Conservation (phyloP, 2,329 filamentous ascomycete genomes). For the Aspergillus fischeri region DNA sequence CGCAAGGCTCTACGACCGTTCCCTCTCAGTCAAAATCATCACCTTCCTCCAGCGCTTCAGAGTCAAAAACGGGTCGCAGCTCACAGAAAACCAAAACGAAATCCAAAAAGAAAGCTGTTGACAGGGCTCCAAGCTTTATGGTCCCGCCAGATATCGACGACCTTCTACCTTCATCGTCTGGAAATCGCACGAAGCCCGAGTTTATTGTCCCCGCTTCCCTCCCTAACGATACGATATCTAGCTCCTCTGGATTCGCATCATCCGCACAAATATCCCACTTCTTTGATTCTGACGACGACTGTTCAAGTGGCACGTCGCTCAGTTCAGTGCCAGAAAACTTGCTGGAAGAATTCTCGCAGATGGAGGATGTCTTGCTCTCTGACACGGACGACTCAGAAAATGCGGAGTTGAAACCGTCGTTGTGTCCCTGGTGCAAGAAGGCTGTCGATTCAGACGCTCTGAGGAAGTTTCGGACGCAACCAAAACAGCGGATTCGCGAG, state of each 20-base stretch:
- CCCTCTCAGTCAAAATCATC: slow-evolving; percentile 4
- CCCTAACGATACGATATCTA: slow-evolving; percentile 20
- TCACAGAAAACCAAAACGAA: slow-evolving; percentile 7
- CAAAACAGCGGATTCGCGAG: slow-evolving; percentile 32
- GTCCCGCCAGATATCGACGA: slow-evolving; percentile 23
- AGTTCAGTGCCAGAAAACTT: slow-evolving; percentile 24
- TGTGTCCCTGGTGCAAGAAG: slow-evolving; percentile 66
- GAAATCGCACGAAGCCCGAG: slow-evolving; percentile 4
- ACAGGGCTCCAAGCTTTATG: slow-evolving; percentile 18
- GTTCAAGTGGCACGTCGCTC: slow-evolving; percentile 28
- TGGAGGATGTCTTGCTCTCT: slow-evolving; percentile 13
- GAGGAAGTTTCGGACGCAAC: slow-evolving; percentile 45
- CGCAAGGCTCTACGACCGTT: slow-evolving; percentile 13
- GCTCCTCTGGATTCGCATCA: slow-evolving; percentile 25
- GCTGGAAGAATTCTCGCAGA: slow-evolving; percentile 14
- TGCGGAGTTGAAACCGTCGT: slow-evolving; percentile 18
- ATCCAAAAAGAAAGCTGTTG: not conserved
- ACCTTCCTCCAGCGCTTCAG: slow-evolving; percentile 6
- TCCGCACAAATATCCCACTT: slow-evolving; percentile 16
- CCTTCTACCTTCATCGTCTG: slow-evolving; percentile 9
- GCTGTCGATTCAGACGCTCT: slow-evolving; percentile 55
- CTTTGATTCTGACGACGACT: slow-evolving; percentile 24
- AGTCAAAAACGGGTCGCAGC: slow-evolving; percentile 5
- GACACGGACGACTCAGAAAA: slow-evolving; percentile 5
- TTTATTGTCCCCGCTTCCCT: slow-evolving; percentile 26